Conservation (phyloP, 2,329 filamentous ascomycete species). For the Penicillium sp. region DNA sequence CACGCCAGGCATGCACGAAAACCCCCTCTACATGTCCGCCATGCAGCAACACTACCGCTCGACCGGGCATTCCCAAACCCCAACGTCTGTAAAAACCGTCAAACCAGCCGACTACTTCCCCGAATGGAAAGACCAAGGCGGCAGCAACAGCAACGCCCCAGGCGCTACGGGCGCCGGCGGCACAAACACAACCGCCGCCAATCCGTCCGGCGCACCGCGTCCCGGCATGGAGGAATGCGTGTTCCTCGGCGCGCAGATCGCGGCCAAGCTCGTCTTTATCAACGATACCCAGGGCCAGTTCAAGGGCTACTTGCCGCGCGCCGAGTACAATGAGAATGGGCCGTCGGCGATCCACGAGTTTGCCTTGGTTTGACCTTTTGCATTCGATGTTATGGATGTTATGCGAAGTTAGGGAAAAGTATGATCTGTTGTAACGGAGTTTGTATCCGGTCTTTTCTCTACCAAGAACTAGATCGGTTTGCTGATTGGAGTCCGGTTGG, state of each 20-base stretch:
- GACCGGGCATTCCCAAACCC: slow-evolving; percentile 67
- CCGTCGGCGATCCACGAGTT: slow-evolving; percentile 61
- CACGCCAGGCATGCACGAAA: slow-evolving; percentile 32
- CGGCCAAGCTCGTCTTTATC: slow-evolving; percentile 70
- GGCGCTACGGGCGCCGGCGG: slow-evolving; percentile 24
- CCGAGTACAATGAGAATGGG: slow-evolving; percentile 65
- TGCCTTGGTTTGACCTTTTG: slow-evolving; percentile 22
- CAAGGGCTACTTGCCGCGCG: slow-evolving; percentile 66
- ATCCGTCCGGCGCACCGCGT: slow-evolving; percentile 41
- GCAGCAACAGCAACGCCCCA: slow-evolving; percentile 29
- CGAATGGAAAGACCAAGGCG: slow-evolving; percentile 75
- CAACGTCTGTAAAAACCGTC: slow-evolving; percentile 76
- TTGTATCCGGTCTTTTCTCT: background rate
- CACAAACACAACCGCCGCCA: slow-evolving; percentile 15
- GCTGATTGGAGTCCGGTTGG: background rate
- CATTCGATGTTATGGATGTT: background rate
- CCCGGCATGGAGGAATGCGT: slow-evolving; percentile 70
- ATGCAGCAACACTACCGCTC: slow-evolving; percentile 54
- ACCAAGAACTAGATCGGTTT: background rate
- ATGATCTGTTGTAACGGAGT: background rate
- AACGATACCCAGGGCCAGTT: slow-evolving; percentile 59
- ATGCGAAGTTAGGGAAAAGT: background rate
- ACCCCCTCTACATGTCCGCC: slow-evolving; percentile 19
- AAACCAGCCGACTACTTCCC: slow-evolving; percentile 78
- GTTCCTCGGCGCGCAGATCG: slow-evolving; percentile 84